Base-by-base conservation (phyloP, 768 basidiomycete genomes). In the Naganishia kalamii region DNA sequence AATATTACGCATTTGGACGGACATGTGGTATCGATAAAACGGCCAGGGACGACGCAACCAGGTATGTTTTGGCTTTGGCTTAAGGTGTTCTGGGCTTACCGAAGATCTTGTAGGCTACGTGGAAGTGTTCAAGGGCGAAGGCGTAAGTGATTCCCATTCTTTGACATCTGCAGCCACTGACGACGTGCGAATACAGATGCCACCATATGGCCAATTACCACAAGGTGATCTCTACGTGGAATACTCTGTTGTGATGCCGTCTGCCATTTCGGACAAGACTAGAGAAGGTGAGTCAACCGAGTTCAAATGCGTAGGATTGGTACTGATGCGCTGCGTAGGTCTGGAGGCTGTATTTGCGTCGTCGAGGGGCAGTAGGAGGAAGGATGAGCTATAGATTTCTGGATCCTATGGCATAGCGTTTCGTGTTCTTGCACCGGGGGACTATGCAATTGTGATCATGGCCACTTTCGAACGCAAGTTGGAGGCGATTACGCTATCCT, bases 1-100 rank as follows among this genome's bases (percentile, higher is more conserved):
- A 92, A 92, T 72, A 78, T 99, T 62, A 91, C 88, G 3, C 92
- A 93, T 79, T 82, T 99, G 65, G 96, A 97, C 72, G 94, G 92
- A 4, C 88, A 88, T 74, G 79, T 82, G 32, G 83, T 98, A 40
- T 80, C 82, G 57, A 79, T 98, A 11, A 82, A 82, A 43, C 83
- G 92, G 60, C 81, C 82, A 43, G 87, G 86, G 17, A 90, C 94
- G 0, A 98, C 96, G 41, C 96, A 99, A 74, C 96, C 96, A 69
- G 88, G 90, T 86, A 27, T n/a, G 54, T 25, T 37, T 8, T 10
- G 32, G 2, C 37, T 41, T 17, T 40, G 2, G 35, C 5, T 27
- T 1, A 10, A 5, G 13, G 11, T 23, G 10, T 10, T 57, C 21
- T 11, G 21, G 23, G 10, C 54, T 37, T n/a, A 57, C 13, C 27